Evolutionary conservation across 2,329 filamentous ascomycete species (phyloP), one percentile per base, ranked within the genome.

Genomic region (Trichoderma koningiopsis): DNA sequence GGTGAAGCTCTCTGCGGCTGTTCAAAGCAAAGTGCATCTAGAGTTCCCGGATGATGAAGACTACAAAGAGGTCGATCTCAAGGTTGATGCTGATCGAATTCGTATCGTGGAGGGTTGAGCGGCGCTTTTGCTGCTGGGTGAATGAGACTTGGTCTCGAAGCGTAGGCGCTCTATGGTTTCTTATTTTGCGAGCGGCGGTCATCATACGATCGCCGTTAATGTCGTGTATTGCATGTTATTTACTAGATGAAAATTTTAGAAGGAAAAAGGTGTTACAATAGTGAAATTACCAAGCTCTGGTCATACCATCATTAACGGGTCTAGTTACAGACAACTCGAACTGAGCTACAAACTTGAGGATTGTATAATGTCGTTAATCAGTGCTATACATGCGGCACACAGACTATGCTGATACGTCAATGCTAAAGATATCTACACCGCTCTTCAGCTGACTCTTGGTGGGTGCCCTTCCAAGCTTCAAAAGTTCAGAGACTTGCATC

Each of bases 401-500:
- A 13, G 4, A 33, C 11, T 66, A 58, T 7, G 14, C 14, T n/a
- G 56, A 16, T 11, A 67, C 55, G 29, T 67, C 64, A 52, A 67
- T 67, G 64, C 64, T 67, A 35, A 68, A 70, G 24, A 70, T 79
- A 71, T 88, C 85, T 55, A 85, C 72, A 0, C 91, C 92, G 62
- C 84, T 85, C 77, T 91, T 80, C 59, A 98, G 81, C 77, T 97
- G 87, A 71, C 83, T 88, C 88, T 97, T 97, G 66, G 83, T 85
- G 1, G 92, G 91, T 94, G 98, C 97, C 80, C 89, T 92, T 47
- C 88, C 88, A 72, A 88, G 83, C 70, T 90, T 86, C 92, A 98
- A 96, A 81, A 98, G 82, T 83, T 96, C 93, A 1, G 92, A 91
- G 63, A 87, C 87, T 81, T 97, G 93, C 1, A 83, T 82, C 91